Percentiles rank a stretch among this genome's conserved stretches.
Evolutionary conservation across 257 asterid species (phyloP).

Genomic region (Solanum microdontum): DNA sequence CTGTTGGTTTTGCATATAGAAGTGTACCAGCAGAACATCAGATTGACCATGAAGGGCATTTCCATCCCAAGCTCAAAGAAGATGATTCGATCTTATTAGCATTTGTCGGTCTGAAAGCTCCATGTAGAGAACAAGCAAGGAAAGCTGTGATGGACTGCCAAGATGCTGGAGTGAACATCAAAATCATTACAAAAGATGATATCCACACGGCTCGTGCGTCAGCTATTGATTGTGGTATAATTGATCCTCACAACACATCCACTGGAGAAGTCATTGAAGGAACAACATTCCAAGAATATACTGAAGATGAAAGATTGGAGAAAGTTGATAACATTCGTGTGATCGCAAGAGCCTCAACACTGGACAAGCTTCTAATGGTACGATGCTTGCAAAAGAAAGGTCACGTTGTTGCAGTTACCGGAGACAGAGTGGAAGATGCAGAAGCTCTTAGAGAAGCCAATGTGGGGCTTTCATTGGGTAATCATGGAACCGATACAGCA

Average conservation of each 20-base stretch:
- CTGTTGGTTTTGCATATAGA: too few relatives aligned
- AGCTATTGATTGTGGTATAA: constrained; percentile 61
- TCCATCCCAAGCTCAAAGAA: too few relatives aligned
- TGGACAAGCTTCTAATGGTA: constrained; percentile 46
- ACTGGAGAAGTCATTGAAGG: constrained; percentile 41
- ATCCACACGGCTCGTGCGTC: constrained; percentile 49
- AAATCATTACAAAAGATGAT: constrained; percentile 55
- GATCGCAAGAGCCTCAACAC: constrained; percentile 55
- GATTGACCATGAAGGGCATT: too few relatives aligned
- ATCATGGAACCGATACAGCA: constrained; percentile 48
- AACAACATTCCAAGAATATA: constrained; percentile 27
- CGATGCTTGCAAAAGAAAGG: constrained; percentile 39
- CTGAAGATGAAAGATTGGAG: constrained; percentile 20
- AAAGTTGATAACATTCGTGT: constrained; percentile 35
- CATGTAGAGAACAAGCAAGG: constrained; percentile 8
- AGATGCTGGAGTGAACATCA: constrained; percentile 46
- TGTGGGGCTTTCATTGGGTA: constrained; percentile 55
- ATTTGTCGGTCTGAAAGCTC: too few relatives aligned
- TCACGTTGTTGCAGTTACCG: constrained; percentile 73
- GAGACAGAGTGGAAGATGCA: constrained; percentile 52
- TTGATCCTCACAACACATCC: constrained; percentile 7
- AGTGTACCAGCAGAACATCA: too few relatives aligned
- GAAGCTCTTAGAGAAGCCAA: constrained; percentile 53
- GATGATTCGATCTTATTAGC: too few relatives aligned
- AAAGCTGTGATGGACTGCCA: constrained; percentile 41